These are phyloP conservation scores for Myrica gale DNA, from an alignment of 306 rosid genomes.

Conservation along the genomic window DNA sequence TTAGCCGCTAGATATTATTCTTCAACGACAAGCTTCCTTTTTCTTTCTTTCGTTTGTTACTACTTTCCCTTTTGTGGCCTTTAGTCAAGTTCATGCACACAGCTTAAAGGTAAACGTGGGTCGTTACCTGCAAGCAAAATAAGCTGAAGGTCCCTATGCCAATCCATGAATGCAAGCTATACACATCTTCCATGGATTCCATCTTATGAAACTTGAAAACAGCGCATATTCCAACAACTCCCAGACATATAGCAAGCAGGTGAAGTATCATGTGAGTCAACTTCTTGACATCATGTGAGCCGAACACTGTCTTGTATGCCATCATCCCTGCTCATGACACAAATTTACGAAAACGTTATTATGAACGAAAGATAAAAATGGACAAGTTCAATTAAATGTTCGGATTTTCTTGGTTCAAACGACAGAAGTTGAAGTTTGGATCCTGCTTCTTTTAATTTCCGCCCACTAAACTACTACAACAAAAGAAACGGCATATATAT, in stretches of 20 bases:
- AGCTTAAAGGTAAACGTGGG: neutral
- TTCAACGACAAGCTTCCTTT: too few species aligned
- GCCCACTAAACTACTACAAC: neutral
- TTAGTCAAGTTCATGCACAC: neutral
- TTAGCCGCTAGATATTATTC: too few species aligned
- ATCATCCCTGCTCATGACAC: slow-evolving; percentile 53
- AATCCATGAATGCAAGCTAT: slow-evolving; percentile 83
- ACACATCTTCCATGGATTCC: slow-evolving; percentile 32
- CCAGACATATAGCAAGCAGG: slow-evolving; percentile 48
- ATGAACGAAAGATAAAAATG: neutral
- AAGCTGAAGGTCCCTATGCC: slow-evolving; percentile 64
- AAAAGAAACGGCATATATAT: neutral
- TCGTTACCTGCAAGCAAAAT: slow-evolving; percentile 61
- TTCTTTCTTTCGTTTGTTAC: neutral
- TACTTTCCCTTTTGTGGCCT: neutral
- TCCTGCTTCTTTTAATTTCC: neutral
- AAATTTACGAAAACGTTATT: neutral
- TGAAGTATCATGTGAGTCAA: slow-evolving; percentile 54
- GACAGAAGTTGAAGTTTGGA: neutral
- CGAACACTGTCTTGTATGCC: slow-evolving; percentile 61
- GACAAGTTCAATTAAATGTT: neutral
- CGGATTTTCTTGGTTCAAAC: too few species aligned
- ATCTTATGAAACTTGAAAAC: slow-evolving; percentile 70
- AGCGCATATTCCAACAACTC: slow-evolving; percentile 65
- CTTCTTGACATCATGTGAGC: slow-evolving; percentile 33